Evolutionary conservation across 139 green algal genomes (phyloP), one percentile per base, ranked within the genome.

Genomic region (Bryopsis sp.): DNA sequence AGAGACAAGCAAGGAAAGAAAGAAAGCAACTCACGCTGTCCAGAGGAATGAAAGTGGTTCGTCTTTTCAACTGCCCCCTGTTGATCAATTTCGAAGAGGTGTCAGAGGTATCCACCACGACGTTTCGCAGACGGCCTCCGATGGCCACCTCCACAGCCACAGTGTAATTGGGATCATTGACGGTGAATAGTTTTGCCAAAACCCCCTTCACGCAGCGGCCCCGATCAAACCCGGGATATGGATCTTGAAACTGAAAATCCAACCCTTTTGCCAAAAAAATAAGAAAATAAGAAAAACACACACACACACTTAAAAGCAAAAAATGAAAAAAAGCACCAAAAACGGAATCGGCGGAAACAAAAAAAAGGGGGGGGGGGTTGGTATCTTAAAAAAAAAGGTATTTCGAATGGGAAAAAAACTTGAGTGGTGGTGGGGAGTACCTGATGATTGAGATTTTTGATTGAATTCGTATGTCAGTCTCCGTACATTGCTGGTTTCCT

Each of bases 21-120:
- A 29, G n/a, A 35, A 37, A 7, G 15, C 22, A 8, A 58, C 33
- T 36, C 58, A 93, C 91, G 82, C 97, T 96, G 87, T 97, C 94
- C 8, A 99, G 85, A 0, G 95, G 94, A 57, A 99, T 93, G 80
- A 99, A 89, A 35, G 95, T 99, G 19, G 97, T 90, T 5, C 92
- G 81, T 60, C 88, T 84, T 7, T 75, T 72, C 26, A 99, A 84
- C 65, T 85, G 67, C 1, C 90, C 92, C 11, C 83, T 79, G 26
- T 88, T 77, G 59, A 99, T 80, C 47, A 99, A 80, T 50, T 85
- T 76, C 76, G 97, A 96, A 64, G 84, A 94, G 0, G 88, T 97
- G 1, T 73, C 66, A 15, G 88, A 88, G 33, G 77, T 86, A 57
- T 90, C 86, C 28, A 96, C 88, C 22, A 97, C 88, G 43, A 96